These are phyloP conservation scores for Acidiella bohemica DNA, from an alignment of 495 filamentous ascomycete genomes.

Conservation along the genomic window DNA sequence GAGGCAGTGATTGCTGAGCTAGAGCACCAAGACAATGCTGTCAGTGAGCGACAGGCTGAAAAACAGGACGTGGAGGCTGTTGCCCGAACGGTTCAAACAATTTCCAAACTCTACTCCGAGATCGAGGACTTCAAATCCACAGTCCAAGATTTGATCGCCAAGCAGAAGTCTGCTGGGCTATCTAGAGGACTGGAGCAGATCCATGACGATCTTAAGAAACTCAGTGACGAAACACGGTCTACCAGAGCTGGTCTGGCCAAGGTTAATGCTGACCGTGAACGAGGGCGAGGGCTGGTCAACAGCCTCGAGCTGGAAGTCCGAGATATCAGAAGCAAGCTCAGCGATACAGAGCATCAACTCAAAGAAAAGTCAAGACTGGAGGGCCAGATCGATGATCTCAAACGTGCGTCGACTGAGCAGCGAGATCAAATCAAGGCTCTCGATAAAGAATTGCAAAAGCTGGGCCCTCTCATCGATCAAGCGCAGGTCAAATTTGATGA, in stretches of 20 bases:
- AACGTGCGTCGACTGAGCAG: conserved; percentile 50
- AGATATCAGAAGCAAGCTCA: conserved; percentile 55
- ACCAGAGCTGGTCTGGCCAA: conserved; percentile 49
- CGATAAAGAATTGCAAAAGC: conserved; percentile 53
- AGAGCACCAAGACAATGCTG: conserved; percentile 58
- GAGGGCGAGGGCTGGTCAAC: conserved; percentile 49
- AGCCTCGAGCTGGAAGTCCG: conserved; percentile 57
- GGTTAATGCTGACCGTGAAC: conserved; percentile 55
- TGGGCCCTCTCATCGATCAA: conserved; percentile 60
- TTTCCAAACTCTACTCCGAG: conserved; percentile 57
- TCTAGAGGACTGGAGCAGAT: conserved; percentile 68
- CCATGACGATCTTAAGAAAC: conserved; percentile 53
- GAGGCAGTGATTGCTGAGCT: conserved; percentile 48
- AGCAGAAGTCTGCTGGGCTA: conserved; percentile 51
- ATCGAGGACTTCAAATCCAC: conserved; percentile 54
- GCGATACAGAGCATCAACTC: conserved; percentile 53
- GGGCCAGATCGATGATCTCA: conserved; percentile 57
- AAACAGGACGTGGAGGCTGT: conserved; percentile 65
- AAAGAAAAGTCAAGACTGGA: conserved; percentile 60
- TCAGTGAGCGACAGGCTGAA: conserved; percentile 48
- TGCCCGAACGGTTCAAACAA: conserved; percentile 59
- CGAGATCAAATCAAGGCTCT: conserved; percentile 49
- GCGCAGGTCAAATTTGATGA: conserved; percentile 64
- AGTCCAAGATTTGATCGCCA: conserved; percentile 53
- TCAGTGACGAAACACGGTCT: conserved; percentile 52